phyloP scores from a whole-genome alignment of 2,329 filamentous ascomycete species.

The Sphaerostilbella broomeana region DNA sequence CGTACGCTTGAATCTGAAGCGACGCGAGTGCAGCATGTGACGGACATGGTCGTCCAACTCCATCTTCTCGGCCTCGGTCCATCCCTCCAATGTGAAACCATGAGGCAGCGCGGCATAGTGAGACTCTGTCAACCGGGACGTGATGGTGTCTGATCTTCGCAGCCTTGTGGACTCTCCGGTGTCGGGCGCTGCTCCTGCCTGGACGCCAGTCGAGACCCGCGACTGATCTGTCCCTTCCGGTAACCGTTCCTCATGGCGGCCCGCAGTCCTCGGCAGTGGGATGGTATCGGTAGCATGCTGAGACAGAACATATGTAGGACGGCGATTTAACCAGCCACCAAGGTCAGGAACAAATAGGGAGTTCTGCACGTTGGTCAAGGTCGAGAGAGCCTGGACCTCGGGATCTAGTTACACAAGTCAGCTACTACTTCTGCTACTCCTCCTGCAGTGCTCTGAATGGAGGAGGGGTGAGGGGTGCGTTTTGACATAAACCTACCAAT shows the following conservation, averaged over 20 bases:
- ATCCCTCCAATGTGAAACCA: conserved; percentile 63
- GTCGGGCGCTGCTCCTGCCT: conserved; percentile 16
- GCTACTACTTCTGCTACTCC: no score
- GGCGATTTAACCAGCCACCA: conserved; percentile 67
- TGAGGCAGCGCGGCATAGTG: conserved; percentile 77
- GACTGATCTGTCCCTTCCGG: conserved; percentile 14
- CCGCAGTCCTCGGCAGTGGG: background rate
- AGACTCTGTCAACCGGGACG: conserved; percentile 59
- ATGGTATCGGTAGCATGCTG: conserved; percentile 30
- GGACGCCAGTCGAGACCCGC: conserved; percentile 16
- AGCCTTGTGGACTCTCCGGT: conserved; percentile 20
- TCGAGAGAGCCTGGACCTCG: conserved; percentile 75
- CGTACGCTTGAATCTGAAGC: conserved; percentile 70
- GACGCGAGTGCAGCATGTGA: conserved; percentile 78
- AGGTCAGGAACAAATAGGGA: conserved; percentile 79
- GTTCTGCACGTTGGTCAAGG: conserved; percentile 83
- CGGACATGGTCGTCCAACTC: conserved; percentile 80
- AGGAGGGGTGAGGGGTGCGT: no score
- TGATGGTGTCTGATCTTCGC: conserved; percentile 51
- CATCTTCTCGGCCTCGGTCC: conserved; percentile 66
- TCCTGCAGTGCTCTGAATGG: no score
- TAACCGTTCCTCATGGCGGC: background rate
- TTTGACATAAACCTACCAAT: conserved; percentile 32
- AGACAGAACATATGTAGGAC: conserved; percentile 70
- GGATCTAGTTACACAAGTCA: conserved; percentile 53